Conservation (phyloP, 1,284 basidiomycete genomes). For the Tilletiopsis washingtonensis region DNA sequence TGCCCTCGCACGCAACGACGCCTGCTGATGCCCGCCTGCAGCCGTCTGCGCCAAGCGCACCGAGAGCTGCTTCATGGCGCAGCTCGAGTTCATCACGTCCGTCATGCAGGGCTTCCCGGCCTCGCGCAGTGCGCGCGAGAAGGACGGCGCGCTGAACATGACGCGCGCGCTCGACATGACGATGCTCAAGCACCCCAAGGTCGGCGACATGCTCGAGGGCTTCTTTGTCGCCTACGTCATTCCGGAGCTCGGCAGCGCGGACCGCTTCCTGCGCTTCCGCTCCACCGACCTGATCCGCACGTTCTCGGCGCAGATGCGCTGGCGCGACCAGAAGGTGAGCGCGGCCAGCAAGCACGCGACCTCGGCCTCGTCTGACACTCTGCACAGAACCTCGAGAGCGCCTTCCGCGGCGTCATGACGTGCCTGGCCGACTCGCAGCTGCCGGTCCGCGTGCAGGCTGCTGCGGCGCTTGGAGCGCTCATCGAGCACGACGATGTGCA, state of each 20-base stretch:
- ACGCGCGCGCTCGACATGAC: conserved; percentile 29
- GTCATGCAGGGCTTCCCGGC: conserved; percentile 39
- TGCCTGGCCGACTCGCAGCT: conserved; percentile 59
- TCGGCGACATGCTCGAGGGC: conserved; percentile 30
- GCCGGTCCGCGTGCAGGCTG: conserved; percentile 76
- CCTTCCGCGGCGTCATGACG: conserved; percentile 40
- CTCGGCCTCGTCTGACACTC: too few species aligned
- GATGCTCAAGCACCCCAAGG: conserved; percentile 37
- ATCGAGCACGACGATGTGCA: conserved; percentile 64
- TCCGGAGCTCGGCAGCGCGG: conserved; percentile 32
- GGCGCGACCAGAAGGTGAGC: conserved; percentile 24
- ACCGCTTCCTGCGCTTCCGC: conserved; percentile 39
- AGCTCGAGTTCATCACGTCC: conserved; percentile 39
- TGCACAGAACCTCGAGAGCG: conserved; percentile 37
- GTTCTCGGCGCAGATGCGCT: conserved; percentile 39
- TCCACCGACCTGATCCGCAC: conserved; percentile 36
- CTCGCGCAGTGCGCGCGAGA: conserved; percentile 26
- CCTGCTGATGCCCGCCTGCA: too few species aligned
- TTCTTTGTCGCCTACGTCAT: conserved; percentile 43
- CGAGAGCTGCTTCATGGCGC: conserved; percentile 36
- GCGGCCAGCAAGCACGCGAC: too few species aligned
- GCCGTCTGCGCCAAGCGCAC: conserved; percentile 36
- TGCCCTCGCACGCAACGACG: conserved; percentile 6
- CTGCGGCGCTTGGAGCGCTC: conserved; percentile 70
- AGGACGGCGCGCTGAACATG: conserved; percentile 42